A percentile compares a stretch with the other conserved stretches of the same genome.
Evolutionary conservation across 768 basidiomycete species (phyloP).

Genomic region (Porpolomopsis calyptriformis): DNA sequence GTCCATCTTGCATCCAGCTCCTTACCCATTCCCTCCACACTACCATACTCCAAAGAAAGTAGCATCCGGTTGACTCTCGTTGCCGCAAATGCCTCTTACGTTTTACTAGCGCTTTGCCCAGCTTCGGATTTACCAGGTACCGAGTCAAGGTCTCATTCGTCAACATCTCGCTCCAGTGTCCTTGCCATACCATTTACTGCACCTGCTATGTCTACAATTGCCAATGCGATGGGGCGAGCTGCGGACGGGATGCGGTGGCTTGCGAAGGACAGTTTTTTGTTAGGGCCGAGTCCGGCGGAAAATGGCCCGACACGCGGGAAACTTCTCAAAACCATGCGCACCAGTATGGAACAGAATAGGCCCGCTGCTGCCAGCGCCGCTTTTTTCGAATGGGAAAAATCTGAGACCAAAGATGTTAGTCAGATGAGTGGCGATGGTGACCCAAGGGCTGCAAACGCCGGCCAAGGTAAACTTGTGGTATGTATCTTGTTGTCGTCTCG

Average conservation of each 20-base stretch:
- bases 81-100: conserved; percentile 33
- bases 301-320: conserved; percentile 10
- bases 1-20: conserved; percentile 47
- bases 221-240: conserved; percentile 49
- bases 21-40: conserved; percentile 38
- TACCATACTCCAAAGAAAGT: conserved; percentile 21
- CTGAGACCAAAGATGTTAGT: conserved; percentile 14
- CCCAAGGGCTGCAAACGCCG: background rate
- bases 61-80: conserved; percentile 23
- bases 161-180: conserved; percentile 37
- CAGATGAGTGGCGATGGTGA: background rate
- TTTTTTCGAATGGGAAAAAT: conserved; percentile 53
- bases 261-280: conserved; percentile 7
- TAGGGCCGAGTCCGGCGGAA: conserved; percentile 1
- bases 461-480: conserved; percentile 12
- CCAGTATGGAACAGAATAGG: conserved; percentile 30
- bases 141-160: conserved; percentile 9
- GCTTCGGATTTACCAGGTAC: conserved; percentile 9
- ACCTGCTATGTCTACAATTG: conserved; percentile 49
- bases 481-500: conserved; percentile 5
- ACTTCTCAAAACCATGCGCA: conserved; percentile 17
- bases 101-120: conserved; percentile 41
- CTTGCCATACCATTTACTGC: conserved; percentile 48
- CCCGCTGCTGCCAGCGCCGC: conserved; percentile 44
- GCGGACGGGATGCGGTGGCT: conserved; percentile 38